Evolutionary conservation across 2,329 filamentous ascomycete species (phyloP).

Genomic region (Cytospora leucostoma): DNA sequence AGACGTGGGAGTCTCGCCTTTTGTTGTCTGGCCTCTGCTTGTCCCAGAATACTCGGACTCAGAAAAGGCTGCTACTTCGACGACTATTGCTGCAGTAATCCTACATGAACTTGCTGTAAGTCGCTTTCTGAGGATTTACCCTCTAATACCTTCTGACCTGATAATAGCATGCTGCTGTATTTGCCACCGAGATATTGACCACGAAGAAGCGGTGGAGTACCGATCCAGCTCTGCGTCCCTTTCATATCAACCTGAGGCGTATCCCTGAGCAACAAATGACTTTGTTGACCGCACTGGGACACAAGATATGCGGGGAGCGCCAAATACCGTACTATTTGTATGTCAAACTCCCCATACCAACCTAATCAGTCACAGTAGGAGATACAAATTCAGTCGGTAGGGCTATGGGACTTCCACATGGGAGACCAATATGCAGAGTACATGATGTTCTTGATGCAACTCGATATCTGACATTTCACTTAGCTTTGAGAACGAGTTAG

Average conservation of each 20-base stretch:
- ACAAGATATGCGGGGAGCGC: neutral
- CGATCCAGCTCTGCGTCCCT: neutral
- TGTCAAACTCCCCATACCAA: neutral
- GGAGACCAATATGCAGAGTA: neutral
- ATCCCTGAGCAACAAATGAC: neutral
- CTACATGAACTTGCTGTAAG: constrained; percentile 11
- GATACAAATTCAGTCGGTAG: neutral
- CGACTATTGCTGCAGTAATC: neutral
- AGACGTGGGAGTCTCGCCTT: neutral
- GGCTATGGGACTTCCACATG: neutral
- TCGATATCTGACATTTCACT: neutral
- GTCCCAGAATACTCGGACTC: neutral
- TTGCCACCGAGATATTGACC: neutral
- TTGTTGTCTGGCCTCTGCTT: neutral
- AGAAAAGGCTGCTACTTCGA: neutral
- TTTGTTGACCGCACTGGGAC: neutral
- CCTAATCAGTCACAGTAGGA: too few relatives aligned
- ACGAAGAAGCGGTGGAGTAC: neutral
- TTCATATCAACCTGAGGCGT: neutral
- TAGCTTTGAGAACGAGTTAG: constrained; percentile 2
- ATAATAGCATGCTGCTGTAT: neutral
- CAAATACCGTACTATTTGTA: neutral
- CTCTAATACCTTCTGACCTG: neutral
- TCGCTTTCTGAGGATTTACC: neutral
- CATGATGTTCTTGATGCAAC: neutral